Conservation (phyloP, 2,329 filamentous ascomycete genomes). For the Tolypocladium inflatum region DNA sequence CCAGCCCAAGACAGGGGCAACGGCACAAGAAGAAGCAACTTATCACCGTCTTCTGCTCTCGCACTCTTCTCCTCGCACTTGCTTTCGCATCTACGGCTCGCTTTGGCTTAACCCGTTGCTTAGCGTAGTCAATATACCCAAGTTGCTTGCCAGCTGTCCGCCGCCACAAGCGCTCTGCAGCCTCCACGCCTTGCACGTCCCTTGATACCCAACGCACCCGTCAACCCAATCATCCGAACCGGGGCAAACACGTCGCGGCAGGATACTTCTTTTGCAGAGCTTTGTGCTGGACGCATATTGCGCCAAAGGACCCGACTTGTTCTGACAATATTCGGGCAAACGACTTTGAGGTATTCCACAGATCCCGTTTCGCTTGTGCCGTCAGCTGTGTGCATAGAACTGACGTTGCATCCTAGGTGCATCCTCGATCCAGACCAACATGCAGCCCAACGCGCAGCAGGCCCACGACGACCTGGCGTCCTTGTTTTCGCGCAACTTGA, state of each 20-base stretch:
- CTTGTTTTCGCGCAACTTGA: constrained; percentile 70
- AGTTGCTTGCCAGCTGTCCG: constrained; percentile 1
- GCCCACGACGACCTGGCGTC: constrained; percentile 73
- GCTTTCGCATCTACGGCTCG: neutral
- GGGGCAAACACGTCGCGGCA: neutral
- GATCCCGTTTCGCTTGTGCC: neutral
- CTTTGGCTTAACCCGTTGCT: neutral
- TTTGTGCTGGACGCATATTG: neutral
- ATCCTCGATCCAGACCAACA: neutral
- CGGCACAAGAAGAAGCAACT: neutral
- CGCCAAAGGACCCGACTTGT: neutral
- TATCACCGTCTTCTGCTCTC: neutral
- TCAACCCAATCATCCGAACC: constrained; percentile 2
- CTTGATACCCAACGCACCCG: constrained; percentile 10
- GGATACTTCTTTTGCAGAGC: neutral
- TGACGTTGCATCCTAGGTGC: neutral
- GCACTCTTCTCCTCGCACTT: neutral
- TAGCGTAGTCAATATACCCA: constrained; percentile 5
- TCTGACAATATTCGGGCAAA: neutral
- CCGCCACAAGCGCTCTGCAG: neutral
- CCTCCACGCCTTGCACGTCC: neutral
- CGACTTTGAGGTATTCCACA: neutral
- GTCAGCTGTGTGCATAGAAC: neutral
- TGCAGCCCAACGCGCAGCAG: constrained; percentile 33
- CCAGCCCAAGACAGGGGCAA: neutral